phyloP scores from a whole-genome alignment of 2,329 filamentous ascomycete species.

The Penicillium sp. region DNA sequence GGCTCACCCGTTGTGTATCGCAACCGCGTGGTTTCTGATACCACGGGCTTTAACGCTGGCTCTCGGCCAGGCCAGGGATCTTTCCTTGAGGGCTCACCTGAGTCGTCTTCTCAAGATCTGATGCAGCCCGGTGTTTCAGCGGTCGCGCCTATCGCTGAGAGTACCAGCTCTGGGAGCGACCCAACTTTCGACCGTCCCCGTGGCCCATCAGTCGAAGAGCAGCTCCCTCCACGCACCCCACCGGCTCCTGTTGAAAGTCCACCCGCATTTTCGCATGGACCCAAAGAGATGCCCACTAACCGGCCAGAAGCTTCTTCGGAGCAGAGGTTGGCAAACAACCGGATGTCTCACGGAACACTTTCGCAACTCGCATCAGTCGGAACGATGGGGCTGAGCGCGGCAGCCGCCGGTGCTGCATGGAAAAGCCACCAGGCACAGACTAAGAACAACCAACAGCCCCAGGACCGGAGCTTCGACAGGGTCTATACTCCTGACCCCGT shows the following conservation, averaged over 20 bases:
- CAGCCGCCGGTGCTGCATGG: conserved; percentile 37
- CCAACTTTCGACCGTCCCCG: conserved; percentile 19
- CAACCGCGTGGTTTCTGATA: conserved; percentile 35
- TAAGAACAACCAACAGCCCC: conserved; percentile 8
- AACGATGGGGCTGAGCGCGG: conserved; percentile 46
- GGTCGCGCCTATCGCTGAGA: conserved; percentile 31
- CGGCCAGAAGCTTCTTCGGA: conserved; percentile 73
- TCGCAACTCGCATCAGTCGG: conserved; percentile 73
- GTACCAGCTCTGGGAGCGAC: conserved; percentile 44
- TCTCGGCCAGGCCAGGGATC: conserved; percentile 14
- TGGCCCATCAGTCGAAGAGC: conserved; percentile 33
- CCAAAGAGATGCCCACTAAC: conserved; percentile 66
- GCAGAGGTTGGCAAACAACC: conserved; percentile 74
- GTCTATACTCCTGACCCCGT: background rate
- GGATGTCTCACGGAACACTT: conserved; percentile 78
- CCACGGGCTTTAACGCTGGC: conserved; percentile 22
- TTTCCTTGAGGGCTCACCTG: conserved; percentile 32
- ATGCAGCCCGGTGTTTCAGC: conserved; percentile 24
- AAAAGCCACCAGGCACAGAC: conserved; percentile 30
- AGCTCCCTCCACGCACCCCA: conserved; percentile 52
- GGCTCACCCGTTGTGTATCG: conserved; percentile 24
- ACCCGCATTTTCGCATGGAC: conserved; percentile 74
- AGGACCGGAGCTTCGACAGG: background rate
- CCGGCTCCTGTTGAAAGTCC: conserved; percentile 76
- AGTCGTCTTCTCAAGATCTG: conserved; percentile 39